Base-by-base conservation (phyloP, 768 basidiomycete species). In the Suillus subalutaceus region DNA sequence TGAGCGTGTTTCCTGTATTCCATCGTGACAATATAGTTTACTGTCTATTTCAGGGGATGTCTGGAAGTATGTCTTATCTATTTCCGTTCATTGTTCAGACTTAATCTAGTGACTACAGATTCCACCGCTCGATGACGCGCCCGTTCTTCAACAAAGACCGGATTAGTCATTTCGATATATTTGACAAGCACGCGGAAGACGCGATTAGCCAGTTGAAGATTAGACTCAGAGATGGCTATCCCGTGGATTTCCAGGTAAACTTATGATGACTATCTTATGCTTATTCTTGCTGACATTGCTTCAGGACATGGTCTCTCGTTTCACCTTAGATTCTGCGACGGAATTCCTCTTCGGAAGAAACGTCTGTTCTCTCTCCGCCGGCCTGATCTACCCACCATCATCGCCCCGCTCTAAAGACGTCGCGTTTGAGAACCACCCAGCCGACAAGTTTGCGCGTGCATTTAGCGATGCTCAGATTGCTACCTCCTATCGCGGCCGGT, bases 311-410 rank as follows among this genome's bases (percentile, higher is more conserved):
- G 74, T 74, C 2, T 76, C 75, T 1, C 78, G 83, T 3, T 86
- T 86, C 72, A 86, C 86, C 1, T 73, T 89, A 41, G 88, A 89
- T 69, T 85, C 85, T 1, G 85, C 85, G 0, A 83, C 86, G 0
- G 84, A 85, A 32, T 88, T 88, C 70, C 78, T 88, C 12, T 86
- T 87, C 65, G 84, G 86, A 38, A 72, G 72, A 18, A 71, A 78
- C 23, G 81, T 81, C 12, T 38, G 77, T 44, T 77, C 77, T 0
- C 74, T 82, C 40, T 72, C 76, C 0, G 80, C 80, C 15, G 79
- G 81, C 18, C 78, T 85, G 44, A 67, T 69, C 41, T 82, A 72
- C 66, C 80, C 76, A 48, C 70, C 64, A 0, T 67, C 67, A 26
- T 73, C 64, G 60, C 72, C 67, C 50, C 67, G 69, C 55, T 75